Base-by-base conservation (phyloP, 148 eudicot genomes). In the Rhododendron vialii region DNA sequence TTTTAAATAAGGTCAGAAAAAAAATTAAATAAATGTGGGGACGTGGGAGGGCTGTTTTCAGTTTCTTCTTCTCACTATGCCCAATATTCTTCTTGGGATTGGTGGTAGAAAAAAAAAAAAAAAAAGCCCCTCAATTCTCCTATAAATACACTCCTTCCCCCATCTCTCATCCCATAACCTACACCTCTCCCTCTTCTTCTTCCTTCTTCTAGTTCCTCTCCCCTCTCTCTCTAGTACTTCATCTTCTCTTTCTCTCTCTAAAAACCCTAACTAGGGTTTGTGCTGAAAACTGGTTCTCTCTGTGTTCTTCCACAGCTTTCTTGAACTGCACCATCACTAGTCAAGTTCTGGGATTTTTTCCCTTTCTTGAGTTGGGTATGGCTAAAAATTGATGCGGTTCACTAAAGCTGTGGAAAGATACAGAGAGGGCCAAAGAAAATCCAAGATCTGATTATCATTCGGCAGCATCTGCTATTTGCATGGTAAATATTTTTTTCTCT, bases 11-110 rank as follows among this genome's bases (percentile, higher is more conserved):
- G 74, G 74, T 11, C 74, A 67, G 33, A 28, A 67, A 69, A 69
- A 30, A 71, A 71, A 71, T 71, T 71, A 71, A 71, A 71, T 71
- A 71, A 71, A 71, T 14, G 76, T 30, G 76, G 76, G 76, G 76
- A 71, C 76, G 41, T 51, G 28, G 17, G 65, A 65, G 41, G 26
- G 84, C 22, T 45, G 69, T 82, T 43, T 48, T 51, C 84, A 83
- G 80, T 82, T 84, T 65, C 59, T 81, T 80, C 57, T 47, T 69
- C 11, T 47, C 10, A 88, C 14, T 6, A 59, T 65, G 74, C 87
- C 92, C 89, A 80, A 91, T 89, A 95, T 95, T 94, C 98, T 92
- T 90, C 95, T 71, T 14, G 76, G 76, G 76, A 71, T 71, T 33
- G 76, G 38, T 33, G 76, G 73, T 65, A 65, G 7, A 13, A 51